Conservation (phyloP, 2,329 filamentous ascomycete genomes). For the Samsoniella hepiali region DNA sequence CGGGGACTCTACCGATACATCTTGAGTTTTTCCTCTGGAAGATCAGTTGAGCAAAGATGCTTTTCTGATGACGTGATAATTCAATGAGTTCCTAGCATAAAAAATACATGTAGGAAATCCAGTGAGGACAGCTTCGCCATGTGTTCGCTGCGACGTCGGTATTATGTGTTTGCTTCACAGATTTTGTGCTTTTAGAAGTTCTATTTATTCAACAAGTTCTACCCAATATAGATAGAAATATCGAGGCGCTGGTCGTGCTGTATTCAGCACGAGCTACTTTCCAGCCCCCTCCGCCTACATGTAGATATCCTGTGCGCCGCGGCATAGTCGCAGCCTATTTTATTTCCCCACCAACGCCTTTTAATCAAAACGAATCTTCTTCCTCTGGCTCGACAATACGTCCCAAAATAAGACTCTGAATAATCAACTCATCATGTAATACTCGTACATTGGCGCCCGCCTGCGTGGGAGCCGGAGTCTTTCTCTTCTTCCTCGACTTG, state of each 20-base stretch:
- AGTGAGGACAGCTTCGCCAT: too few species aligned
- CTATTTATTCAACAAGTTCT: neutral
- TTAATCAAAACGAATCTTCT: constrained; percentile 31
- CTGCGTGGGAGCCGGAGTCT: constrained; percentile 25
- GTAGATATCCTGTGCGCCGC: constrained; percentile 1
- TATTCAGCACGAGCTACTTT: neutral
- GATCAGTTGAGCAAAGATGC: too few species aligned
- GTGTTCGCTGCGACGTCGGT: too few species aligned
- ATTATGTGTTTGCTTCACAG: neutral
- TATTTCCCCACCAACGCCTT: neutral
- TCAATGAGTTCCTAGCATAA: too few species aligned
- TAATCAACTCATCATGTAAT: constrained; percentile 79
- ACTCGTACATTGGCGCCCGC: constrained; percentile 52
- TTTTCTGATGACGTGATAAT: too few species aligned
- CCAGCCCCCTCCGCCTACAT: neutral
- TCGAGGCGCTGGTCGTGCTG: neutral
- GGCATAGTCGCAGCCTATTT: neutral
- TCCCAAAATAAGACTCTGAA: constrained; percentile 89
- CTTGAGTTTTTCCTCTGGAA: too few species aligned
- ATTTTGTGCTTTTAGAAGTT: neutral
- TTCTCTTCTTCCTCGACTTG: constrained; percentile 41
- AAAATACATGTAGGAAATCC: too few species aligned
- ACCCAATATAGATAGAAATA: neutral
- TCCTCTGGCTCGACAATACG: constrained; percentile 63
- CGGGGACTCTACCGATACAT: too few species aligned